A percentile compares a stretch with the other conserved stretches of the same genome.
These are phyloP conservation scores for Penicillium sp. DNA, from an alignment of 2,329 filamentous ascomycete genomes.

Conservation along the genomic window DNA sequence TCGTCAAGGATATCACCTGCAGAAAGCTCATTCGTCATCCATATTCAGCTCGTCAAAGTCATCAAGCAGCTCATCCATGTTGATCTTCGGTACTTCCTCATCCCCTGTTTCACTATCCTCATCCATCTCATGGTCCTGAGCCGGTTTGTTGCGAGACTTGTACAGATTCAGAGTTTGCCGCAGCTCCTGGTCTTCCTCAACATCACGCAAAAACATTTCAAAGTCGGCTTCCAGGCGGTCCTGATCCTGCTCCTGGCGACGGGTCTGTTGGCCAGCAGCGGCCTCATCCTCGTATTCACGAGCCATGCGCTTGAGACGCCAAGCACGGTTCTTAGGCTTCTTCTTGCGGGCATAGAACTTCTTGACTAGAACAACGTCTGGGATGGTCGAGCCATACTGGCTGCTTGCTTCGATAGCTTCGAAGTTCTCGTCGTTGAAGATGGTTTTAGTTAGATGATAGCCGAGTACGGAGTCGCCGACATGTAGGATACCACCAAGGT, in stretches of 20 bases:
- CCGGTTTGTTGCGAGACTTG: slow-evolving; percentile 58
- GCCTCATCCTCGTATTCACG: slow-evolving; percentile 75
- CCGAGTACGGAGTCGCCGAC: slow-evolving; percentile 90
- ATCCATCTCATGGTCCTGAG: slow-evolving; percentile 51
- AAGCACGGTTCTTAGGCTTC: slow-evolving; percentile 80
- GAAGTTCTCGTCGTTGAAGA: slow-evolving; percentile 86
- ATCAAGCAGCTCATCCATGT: slow-evolving; percentile 60
- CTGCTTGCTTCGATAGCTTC: slow-evolving; percentile 77
- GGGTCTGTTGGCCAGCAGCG: slow-evolving; percentile 13
- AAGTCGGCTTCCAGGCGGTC: slow-evolving; percentile 89
- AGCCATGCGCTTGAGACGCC: slow-evolving; percentile 91
- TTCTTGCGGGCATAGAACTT: slow-evolving; percentile 87
- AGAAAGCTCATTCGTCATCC: slow-evolving; percentile 47
- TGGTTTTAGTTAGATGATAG: slow-evolving; percentile 84
- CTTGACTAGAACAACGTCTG: slow-evolving; percentile 94
- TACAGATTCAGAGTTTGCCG: slow-evolving; percentile 81
- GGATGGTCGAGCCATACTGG: slow-evolving; percentile 73
- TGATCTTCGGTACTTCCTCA: slow-evolving; percentile 65
- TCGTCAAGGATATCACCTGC: slow-evolving; percentile 26
- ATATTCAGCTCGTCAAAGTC: slow-evolving; percentile 47
- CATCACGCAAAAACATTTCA: slow-evolving; percentile 93
- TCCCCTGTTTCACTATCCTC: slow-evolving; percentile 61
- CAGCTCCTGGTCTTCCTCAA: slow-evolving; percentile 91
- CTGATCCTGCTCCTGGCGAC: slow-evolving; percentile 65
- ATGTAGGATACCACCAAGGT: slow-evolving; percentile 80